Percentiles rank a stretch among this genome's conserved stretches.
Conservation (phyloP, 768 basidiomycete species). For the Boletus coccyginus region DNA sequence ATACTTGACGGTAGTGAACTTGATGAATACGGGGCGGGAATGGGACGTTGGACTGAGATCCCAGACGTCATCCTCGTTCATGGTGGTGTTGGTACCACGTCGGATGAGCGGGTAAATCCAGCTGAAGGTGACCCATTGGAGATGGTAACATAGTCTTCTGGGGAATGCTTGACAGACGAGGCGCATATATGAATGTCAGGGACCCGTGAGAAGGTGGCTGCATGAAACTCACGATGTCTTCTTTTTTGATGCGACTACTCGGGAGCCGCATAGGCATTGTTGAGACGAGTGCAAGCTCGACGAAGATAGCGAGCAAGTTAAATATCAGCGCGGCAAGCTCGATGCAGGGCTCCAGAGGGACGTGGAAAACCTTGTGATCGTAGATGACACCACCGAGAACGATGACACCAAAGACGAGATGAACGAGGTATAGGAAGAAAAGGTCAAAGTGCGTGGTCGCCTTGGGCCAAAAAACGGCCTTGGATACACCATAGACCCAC, state of each 20-base stretch:
- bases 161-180: constrained; percentile 34
- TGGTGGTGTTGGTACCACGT: constrained; percentile 47
- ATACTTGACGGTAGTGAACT: constrained; percentile 36
- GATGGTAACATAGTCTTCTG: constrained; percentile 75
- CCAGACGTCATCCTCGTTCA: constrained; percentile 75
- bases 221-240: constrained; percentile 52
- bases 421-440: constrained; percentile 52
- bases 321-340: constrained; percentile 25
- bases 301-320: constrained; percentile 46
- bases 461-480: constrained; percentile 50
- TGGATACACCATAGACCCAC: constrained; percentile 66
- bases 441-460: constrained; percentile 64
- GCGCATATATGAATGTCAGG: neutral
- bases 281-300: too few species aligned
- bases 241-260: too few species aligned
- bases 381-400: constrained; percentile 55
- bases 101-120: constrained; percentile 70
- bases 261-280: too few species aligned
- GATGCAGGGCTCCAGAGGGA: constrained; percentile 38
- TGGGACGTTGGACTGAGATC: constrained; percentile 63
- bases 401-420: constrained; percentile 45
- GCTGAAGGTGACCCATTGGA: constrained; percentile 67
- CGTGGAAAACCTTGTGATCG: constrained; percentile 42
- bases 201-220: neutral
- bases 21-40: constrained; percentile 59